Evolutionary conservation across 768 basidiomycete genomes (phyloP), one percentile per base, ranked within the genome.

Genomic region (Boletus vinaceobasis): DNA sequence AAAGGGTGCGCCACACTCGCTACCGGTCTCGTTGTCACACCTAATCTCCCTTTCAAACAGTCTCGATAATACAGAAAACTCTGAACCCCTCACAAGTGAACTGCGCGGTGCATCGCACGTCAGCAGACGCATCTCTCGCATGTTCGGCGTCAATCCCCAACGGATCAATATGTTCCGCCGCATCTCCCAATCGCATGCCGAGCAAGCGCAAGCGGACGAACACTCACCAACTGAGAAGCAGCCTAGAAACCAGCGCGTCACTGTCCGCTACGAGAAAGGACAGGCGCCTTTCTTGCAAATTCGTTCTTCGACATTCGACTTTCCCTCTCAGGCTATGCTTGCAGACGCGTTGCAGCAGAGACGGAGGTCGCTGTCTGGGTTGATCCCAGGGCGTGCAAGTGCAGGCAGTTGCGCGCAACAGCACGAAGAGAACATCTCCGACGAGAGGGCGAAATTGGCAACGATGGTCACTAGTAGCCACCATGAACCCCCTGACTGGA

Each of bases 1-100:
- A 85, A 85, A 73, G 88, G 89, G 89, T 89, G 56, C 52, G 83
- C 69, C 26, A 2, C n/a, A 8, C 19, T 35, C 10, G 8, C 43
- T 21, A n/a, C 31, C 0, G 14, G 13, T 13, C 35, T 50, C 38
- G 1, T 14, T 36, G 13, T 33, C 23, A 14, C 29, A 36, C 0
- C 44, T 53, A 26, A 60, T 43, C 14, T 19, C 6, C 44, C 42
- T 53, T 26, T 35, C 31, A 26, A 52, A 17, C 53, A 86, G 86
- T 8, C 63, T 84, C 23, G 85, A 86, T 58, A 64, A 69, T 0
- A 60, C 77, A 0, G 83, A 85, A 61, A 80, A 83, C 62, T 84
- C 85, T 61, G 68, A 68, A 42, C 63, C 70, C n/a, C 70, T 85
- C 55, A 55, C 63, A 10, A 66, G 71, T 19, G 80, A 81, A 63